Base-by-base conservation (phyloP, 345 rosid genomes). In the Isatis tinctoria region DNA sequence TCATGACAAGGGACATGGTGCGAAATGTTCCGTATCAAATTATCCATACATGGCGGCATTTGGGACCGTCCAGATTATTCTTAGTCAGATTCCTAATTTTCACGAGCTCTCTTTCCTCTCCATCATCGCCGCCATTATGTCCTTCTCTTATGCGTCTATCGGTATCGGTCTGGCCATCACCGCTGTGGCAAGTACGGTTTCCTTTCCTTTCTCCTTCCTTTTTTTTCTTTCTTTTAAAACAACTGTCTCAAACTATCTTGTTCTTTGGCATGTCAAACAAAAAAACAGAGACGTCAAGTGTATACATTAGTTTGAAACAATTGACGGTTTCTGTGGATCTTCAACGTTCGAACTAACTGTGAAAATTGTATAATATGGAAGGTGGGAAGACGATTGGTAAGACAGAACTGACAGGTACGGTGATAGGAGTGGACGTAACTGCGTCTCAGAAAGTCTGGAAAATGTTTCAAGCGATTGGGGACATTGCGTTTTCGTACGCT, bases 401-500 rank as follows among this genome's bases (percentile, higher is more conserved):
- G 80, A 89, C 91, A 47, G 59, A 48, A 49, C 10, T 88, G 40
- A 90, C 92, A 0, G 97, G 98, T 2, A 68, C 75, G 8, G 65
- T 67, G 8, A 80, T 89, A 27, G 95, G 93, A 0, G 87, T 86
- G 20, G 91, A 90, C 53, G 91, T 91, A 76, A 48, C 92, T 17
- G 86, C 84, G 40, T 70, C 85, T 3, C 84, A 89, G 62, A 94
- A 94, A 81, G 79, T 94, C 9, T 91, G 96, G 98, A 85, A 44
- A 39, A 18, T 78, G 22, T 90, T 94, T 74, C 95, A 85, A 70
- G 92, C 98, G 1, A 69, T 91, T 9, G 97, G 98, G 3, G 85
- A 94, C 62, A 83, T 94, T 62, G 96, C 98, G 14, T 94, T 94
- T 79, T 83, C 97, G 28, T 94, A 88, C 56, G 90, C 96, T n/a